phyloP scores from a whole-genome alignment of 164 flowering plant genomes.

The Magnolia kwangsiensis region DNA sequence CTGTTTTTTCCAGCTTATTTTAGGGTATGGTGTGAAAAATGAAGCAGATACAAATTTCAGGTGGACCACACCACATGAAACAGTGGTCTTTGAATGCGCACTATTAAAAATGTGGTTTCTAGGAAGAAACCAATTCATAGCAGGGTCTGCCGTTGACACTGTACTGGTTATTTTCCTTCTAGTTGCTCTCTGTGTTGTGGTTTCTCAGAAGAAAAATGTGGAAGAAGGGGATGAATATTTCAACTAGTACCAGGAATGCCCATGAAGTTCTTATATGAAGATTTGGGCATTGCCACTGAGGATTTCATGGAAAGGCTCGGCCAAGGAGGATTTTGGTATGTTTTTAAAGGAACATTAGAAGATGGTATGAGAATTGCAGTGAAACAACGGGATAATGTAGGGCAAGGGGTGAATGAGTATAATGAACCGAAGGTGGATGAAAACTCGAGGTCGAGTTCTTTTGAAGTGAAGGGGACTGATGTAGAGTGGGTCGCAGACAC shows the following conservation, averaged over 20 bases:
- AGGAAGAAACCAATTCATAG: too few species aligned
- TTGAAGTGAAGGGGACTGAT: too few species aligned
- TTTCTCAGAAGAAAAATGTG: too few species aligned
- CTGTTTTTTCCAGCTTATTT: too few species aligned
- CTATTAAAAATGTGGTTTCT: too few species aligned
- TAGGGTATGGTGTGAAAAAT: too few species aligned
- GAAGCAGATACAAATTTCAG: too few species aligned
- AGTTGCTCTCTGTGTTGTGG: background rate
- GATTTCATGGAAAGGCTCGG: conserved; percentile 1
- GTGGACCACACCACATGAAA: too few species aligned
- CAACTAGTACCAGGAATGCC: background rate
- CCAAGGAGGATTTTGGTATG: conserved; percentile 5
- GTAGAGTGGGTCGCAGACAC: too few species aligned
- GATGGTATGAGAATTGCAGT: conserved; percentile 8
- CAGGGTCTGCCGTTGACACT: conserved; percentile 9
- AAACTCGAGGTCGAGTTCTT: too few species aligned
- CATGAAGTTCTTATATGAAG: background rate
- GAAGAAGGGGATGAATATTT: background rate
- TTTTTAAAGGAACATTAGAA: background rate
- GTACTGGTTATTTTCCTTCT: background rate
- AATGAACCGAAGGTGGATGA: background rate
- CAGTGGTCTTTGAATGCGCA: too few species aligned
- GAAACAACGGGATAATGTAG: background rate
- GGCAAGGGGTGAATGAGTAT: conserved; percentile 7
- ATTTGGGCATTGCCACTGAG: background rate